These are phyloP conservation scores for Beauveria sp. DNA, from an alignment of 2,329 filamentous ascomycete genomes.

Conservation along the genomic window DNA sequence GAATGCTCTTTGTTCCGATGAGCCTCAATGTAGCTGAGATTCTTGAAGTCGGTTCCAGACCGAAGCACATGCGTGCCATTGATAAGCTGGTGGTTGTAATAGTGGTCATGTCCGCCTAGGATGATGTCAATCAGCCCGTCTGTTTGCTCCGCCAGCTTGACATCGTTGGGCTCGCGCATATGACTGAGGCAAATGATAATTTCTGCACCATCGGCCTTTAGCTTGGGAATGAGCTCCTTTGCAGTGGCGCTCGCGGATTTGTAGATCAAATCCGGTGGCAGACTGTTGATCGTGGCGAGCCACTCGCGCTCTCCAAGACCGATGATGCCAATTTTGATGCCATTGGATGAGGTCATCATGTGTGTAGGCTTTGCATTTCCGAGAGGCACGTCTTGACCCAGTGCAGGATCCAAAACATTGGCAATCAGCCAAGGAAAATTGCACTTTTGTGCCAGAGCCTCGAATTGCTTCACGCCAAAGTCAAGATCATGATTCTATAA, in stretches of 20 bases:
- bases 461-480: constrained; percentile 78
- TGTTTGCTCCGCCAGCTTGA: constrained; percentile 70
- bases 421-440: constrained; percentile 84
- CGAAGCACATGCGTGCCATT: constrained; percentile 79
- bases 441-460: constrained; percentile 64
- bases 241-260: constrained; percentile 70
- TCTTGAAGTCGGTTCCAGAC: constrained; percentile 86
- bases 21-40: constrained; percentile 80
- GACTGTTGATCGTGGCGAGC: constrained; percentile 79
- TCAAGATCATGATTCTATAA: constrained; percentile 81
- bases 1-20: constrained; percentile 43
- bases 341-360: constrained; percentile 73
- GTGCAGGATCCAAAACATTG: constrained; percentile 76
- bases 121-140: constrained; percentile 75
- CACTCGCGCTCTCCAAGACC: constrained; percentile 83
- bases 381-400: constrained; percentile 67
- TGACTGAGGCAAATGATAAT: constrained; percentile 78
- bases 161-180: constrained; percentile 81
- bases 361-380: constrained; percentile 67
- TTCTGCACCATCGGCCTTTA: constrained; percentile 72
- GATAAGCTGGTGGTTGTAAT: constrained; percentile 69
- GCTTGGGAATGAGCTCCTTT: constrained; percentile 61
- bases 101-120: constrained; percentile 84
- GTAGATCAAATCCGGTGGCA: constrained; percentile 78
- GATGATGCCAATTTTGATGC: constrained; percentile 77